A percentile compares a stretch with the other conserved stretches of the same genome.
Evolutionary conservation across 139 green algal species (phyloP).

Genomic region (Astrephomene gubernaculifera): DNA sequence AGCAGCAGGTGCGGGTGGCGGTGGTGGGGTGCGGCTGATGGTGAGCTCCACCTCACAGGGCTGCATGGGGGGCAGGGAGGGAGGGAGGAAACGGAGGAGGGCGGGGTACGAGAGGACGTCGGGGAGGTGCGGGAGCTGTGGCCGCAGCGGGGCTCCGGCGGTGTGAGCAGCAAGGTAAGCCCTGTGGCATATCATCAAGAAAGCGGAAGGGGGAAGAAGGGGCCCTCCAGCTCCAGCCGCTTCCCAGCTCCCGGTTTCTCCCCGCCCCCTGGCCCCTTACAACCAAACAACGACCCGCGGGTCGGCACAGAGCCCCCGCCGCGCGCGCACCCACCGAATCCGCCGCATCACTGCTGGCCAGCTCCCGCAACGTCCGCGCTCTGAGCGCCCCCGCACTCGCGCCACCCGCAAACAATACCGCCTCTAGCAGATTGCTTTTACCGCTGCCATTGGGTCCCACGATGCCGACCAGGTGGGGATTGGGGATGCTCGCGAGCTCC

Average conservation of each 20-base stretch:
- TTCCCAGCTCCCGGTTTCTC: no score
- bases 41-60: conserved; percentile 55
- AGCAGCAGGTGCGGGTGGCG: not conserved
- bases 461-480: conserved; percentile 31
- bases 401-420: conserved; percentile 54
- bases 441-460: conserved; percentile 64
- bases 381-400: conserved; percentile 12
- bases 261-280: no score
- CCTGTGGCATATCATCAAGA: no score
- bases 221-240: no score
- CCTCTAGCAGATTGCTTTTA: conserved; percentile 70
- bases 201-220: no score
- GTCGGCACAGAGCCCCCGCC: not conserved
- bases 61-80: not conserved
- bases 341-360: conserved; percentile 2
- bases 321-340: not conserved
- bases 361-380: conserved; percentile 26
- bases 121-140: no score
- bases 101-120: no score
- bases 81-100: not conserved
- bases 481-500: not conserved
- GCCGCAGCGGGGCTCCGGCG: no score
- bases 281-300: no score
- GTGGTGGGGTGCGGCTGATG: not conserved
- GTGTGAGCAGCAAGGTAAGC: no score